phyloP scores from a whole-genome alignment of 495 filamentous ascomycete genomes.

The Penicillium angulare region DNA sequence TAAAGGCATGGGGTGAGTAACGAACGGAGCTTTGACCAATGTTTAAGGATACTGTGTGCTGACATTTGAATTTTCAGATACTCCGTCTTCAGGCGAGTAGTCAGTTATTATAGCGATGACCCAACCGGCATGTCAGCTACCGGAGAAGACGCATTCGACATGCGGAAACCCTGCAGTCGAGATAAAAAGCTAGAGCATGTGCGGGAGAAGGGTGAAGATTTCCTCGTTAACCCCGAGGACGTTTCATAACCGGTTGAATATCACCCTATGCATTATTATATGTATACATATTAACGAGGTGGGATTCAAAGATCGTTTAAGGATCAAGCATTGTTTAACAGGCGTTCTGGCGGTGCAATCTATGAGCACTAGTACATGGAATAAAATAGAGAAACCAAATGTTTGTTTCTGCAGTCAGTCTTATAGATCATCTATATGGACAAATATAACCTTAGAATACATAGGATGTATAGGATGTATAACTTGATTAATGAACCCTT shows the following conservation, averaged over 20 bases:
- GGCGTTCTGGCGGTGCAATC: no score
- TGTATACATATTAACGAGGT: no score
- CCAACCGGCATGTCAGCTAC: constrained; percentile 52
- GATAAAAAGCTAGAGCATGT: constrained; percentile 78
- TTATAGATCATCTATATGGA: no score
- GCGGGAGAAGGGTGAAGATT: constrained; percentile 77
- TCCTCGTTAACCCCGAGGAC: constrained; percentile 76
- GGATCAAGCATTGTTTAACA: no score
- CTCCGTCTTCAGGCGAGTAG: constrained; percentile 80
- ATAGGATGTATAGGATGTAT: no score
- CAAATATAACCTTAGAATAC: no score
- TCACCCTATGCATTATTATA: no score
- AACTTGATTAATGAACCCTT: no score
- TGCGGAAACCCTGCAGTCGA: constrained; percentile 87
- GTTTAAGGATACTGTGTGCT: neutral
- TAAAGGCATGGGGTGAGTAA: constrained; percentile 76
- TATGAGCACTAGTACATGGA: no score
- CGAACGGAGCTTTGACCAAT: neutral
- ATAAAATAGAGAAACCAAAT: no score
- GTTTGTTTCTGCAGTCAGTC: no score
- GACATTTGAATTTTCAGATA: constrained; percentile 41
- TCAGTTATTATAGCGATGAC: constrained; percentile 88
- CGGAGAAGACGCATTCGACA: constrained; percentile 89
- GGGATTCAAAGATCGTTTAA: no score
- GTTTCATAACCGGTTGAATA: constrained; percentile 53